phyloP scores from a whole-genome alignment of 805 yeast species.

The Spathaspora passalidarum region DNA sequence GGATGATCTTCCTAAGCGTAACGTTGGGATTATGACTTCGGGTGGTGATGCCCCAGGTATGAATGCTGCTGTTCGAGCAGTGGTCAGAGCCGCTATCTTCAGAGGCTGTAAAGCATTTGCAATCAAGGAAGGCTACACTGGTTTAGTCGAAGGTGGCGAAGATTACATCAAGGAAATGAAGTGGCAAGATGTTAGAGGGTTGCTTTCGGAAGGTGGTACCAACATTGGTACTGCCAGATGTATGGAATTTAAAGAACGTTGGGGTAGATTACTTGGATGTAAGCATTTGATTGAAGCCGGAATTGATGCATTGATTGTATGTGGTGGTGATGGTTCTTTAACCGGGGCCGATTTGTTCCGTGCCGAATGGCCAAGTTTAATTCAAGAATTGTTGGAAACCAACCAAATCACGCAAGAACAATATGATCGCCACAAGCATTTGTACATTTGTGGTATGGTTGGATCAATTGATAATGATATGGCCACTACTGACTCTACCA shows the following conservation, averaged over 20 bases:
- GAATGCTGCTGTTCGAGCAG: conserved; percentile 95
- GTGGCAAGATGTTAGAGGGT: conserved; percentile 96
- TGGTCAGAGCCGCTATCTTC: conserved; percentile 86
- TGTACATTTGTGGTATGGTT: conserved; percentile 89
- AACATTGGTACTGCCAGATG: conserved; percentile 95
- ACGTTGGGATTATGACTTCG: conserved; percentile 94
- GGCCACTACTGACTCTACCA: conserved; percentile 95
- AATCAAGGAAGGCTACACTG: conserved; percentile 92
- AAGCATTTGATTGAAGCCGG: conserved; percentile 82
- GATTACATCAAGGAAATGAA: conserved; percentile 66
- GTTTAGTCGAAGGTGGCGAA: conserved; percentile 84
- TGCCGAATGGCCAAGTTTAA: conserved; percentile 88
- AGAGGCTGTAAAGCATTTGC: conserved; percentile 89
- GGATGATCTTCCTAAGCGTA: conserved; percentile 31
- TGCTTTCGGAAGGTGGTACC: conserved; percentile 91
- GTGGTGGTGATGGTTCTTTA: conserved; percentile 98
- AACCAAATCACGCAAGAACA: conserved; percentile 58
- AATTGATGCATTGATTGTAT: conserved; percentile 90
- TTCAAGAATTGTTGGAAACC: conserved; percentile 62
- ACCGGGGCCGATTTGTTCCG: conserved; percentile 97
- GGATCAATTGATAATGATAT: conserved; percentile 98
- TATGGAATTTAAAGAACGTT: conserved; percentile 76
- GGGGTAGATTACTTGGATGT: conserved; percentile 82
- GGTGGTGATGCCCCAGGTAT: conserved; percentile 99
- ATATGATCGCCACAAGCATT: conserved; percentile 58